Evolutionary conservation across 2,329 filamentous ascomycete species (phyloP), one percentile per base, ranked within the genome.

Genomic region (Phyllosticta paracitricarpa): DNA sequence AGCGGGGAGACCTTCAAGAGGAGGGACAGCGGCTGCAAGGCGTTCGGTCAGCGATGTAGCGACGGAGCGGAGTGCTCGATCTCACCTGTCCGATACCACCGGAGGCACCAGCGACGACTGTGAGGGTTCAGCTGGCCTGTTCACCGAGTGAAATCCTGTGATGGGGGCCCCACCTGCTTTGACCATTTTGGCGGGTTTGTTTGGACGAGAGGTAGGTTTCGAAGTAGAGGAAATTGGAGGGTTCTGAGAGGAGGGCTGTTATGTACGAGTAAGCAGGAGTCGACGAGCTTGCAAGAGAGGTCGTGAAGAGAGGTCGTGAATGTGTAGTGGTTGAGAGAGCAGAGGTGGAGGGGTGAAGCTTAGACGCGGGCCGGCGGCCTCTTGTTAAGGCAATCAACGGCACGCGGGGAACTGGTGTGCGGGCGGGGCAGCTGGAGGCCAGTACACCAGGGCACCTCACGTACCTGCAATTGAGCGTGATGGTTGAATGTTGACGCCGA

Each of bases 71-170:
- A n/a, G n/a, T 17, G 52, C 33, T 28, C 35, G 28, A 25, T 30
- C 80, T 71, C 75, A 95, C 92, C 87, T 97, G 93, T 78, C 93
- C 94, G 86, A 99, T 99, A 81, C 94, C 94, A 80, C 94, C 94
- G 77, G 93, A 87, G 75, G 93, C 94, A 79, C 94, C 94, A 79
- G 94, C 91, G 81, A 99, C 93, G 74, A 82, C 82, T 84, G 68
- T 10, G 54, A 51, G 24, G 56, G 58, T 62, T 48, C 52, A 54
- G 59, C 53, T 55, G 40, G 51, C 48, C 56, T 57, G 52, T 35
- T 51, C 52, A 24, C 51, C 51, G 60, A 33, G 60, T 51, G 56
- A 52, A 40, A 51, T 48, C 53, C 60, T 33, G 60, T 51, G 59
- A 54, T 53, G 24, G 53, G 51, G 24, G 48, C 64, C 61, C 54